Conservation (phyloP, 116 monocot genomes). For the Posidonia oceanica region DNA sequence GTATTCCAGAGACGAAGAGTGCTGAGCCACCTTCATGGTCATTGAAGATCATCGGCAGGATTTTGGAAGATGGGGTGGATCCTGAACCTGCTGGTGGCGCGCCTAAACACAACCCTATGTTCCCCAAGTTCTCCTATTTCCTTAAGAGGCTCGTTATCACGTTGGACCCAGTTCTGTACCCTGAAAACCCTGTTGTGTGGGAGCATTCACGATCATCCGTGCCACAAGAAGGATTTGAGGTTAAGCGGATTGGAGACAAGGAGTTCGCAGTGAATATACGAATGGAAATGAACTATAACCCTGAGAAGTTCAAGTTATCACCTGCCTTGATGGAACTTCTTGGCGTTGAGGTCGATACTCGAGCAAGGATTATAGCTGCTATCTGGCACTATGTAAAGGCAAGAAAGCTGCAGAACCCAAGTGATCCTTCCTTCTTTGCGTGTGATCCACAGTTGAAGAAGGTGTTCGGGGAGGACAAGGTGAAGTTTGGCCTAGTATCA, state of each 20-base stretch:
- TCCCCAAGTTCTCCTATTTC: slow-evolving; percentile 87
- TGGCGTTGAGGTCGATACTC: slow-evolving; percentile 80
- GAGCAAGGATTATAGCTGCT: slow-evolving; percentile 73
- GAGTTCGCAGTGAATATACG: slow-evolving; percentile 62
- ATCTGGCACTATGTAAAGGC: slow-evolving; percentile 98
- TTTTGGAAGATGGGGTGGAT: slow-evolving; percentile 69
- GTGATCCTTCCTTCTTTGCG: slow-evolving; percentile 68
- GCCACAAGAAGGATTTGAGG: slow-evolving; percentile 81
- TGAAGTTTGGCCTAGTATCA: slow-evolving; percentile 79
- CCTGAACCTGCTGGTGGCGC: slow-evolving; percentile 28
- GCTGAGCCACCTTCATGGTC: slow-evolving; percentile 84
- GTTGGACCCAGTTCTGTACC: slow-evolving; percentile 62
- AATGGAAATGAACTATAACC: slow-evolving; percentile 81
- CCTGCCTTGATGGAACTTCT: slow-evolving; percentile 64
- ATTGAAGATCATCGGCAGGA: slow-evolving; percentile 71
- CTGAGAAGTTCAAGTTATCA: slow-evolving; percentile 83
- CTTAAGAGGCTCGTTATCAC: slow-evolving; percentile 68
- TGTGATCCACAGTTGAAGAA: slow-evolving; percentile 74
- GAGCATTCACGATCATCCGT: slow-evolving; percentile 61
- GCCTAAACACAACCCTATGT: slow-evolving; percentile 50
- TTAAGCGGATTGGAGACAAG: slow-evolving; percentile 89
- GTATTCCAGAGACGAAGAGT: slow-evolving; percentile 18
- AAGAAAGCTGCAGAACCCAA: slow-evolving; percentile 84
- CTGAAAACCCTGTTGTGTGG: slow-evolving; percentile 83
- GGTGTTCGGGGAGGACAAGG: slow-evolving; percentile 86